Percentiles rank a stretch among this genome's conserved stretches.
These are phyloP conservation scores for Barnettozyma pratensis DNA, from an alignment of 805 yeast species.

Conservation along the genomic window DNA sequence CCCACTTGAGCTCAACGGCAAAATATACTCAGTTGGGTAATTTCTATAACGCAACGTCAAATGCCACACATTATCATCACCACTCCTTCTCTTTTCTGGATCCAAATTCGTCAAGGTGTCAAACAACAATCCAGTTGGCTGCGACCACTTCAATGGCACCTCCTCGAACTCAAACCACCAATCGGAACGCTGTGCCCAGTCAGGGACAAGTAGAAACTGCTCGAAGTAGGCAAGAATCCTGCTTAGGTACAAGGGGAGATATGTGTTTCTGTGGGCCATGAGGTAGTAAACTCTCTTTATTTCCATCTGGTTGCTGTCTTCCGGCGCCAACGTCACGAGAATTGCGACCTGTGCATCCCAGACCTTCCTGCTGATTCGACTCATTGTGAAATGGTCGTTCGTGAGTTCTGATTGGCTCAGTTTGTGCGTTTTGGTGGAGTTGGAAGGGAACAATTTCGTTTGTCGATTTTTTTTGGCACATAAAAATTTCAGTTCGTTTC, in stretches of 20 bases:
- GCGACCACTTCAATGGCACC: conserved; percentile 64
- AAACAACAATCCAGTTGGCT: conserved; percentile 66
- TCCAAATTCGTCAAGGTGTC: conserved; percentile 45
- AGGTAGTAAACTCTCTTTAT: conserved; percentile 9
- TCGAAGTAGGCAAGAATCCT: conserved; percentile 35
- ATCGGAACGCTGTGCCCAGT: conserved; percentile 19
- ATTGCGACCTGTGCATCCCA: conserved; percentile 56
- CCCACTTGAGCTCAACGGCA: conserved; percentile 30
- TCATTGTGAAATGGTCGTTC: conserved; percentile 12
- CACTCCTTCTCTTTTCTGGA: conserved; percentile 20
- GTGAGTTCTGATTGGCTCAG: neutral
- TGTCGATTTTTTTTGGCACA: neutral
- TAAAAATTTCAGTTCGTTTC: neutral
- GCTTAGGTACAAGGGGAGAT: conserved; percentile 41
- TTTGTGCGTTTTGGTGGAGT: neutral
- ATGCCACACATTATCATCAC: conserved; percentile 38
- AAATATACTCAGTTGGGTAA: conserved; percentile 40
- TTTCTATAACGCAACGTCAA: conserved; percentile 37
- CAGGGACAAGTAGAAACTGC: conserved; percentile 26
- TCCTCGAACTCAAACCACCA: conserved; percentile 69
- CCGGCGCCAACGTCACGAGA: conserved; percentile 27
- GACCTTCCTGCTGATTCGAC: conserved; percentile 32
- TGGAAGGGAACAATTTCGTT: neutral
- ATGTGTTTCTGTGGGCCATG: conserved; percentile 41
- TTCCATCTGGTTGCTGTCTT: conserved; percentile 20